A percentile compares a stretch with the other conserved stretches of the same genome.
These are phyloP conservation scores for Beauveria sp. DNA, from an alignment of 2,329 filamentous ascomycete species.

Conservation along the genomic window DNA sequence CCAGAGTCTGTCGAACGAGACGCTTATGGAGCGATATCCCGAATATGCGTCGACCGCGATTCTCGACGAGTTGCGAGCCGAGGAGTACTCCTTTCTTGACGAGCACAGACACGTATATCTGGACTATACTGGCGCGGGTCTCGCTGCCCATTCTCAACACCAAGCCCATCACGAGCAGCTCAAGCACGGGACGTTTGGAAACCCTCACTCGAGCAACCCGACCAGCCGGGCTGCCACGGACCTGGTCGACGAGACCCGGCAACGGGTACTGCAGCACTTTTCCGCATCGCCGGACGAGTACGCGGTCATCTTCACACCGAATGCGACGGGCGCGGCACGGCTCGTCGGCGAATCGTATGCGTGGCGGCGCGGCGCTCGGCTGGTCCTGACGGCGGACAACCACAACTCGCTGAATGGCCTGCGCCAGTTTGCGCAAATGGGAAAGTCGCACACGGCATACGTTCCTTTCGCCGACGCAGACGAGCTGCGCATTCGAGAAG, in stretches of 20 bases:
- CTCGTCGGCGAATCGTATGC: slow-evolving; percentile 33
- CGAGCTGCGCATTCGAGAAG: slow-evolving; percentile 23
- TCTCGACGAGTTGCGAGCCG: slow-evolving; percentile 24
- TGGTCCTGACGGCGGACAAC: slow-evolving; percentile 32
- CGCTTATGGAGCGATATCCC: slow-evolving; percentile 20
- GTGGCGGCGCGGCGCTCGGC: slow-evolving; percentile 18
- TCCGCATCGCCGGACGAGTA: slow-evolving; percentile 30
- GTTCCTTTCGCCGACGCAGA: slow-evolving; percentile 19
- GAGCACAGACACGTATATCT: slow-evolving; percentile 31
- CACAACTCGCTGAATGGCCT: slow-evolving; percentile 35
- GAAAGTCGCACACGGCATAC: slow-evolving; percentile 21
- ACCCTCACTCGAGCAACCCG: slow-evolving; percentile 33
- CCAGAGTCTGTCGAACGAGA: neutral
- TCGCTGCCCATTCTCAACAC: slow-evolving; percentile 26
- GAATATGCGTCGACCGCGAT: slow-evolving; percentile 25
- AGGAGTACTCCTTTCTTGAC: slow-evolving; percentile 30
- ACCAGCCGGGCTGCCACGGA: slow-evolving; percentile 27
- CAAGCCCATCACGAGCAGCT: slow-evolving; percentile 24
- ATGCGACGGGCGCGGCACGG: slow-evolving; percentile 30
- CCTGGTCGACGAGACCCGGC: slow-evolving; percentile 24
- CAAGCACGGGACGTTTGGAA: slow-evolving; percentile 25
- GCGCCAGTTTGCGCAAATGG: slow-evolving; percentile 26
- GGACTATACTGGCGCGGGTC: slow-evolving; percentile 33
- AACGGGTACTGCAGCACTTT: slow-evolving; percentile 25
- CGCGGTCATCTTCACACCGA: slow-evolving; percentile 31